Base-by-base conservation (phyloP, 352 stramenopile species). In the Blastocystis sp. region DNA sequence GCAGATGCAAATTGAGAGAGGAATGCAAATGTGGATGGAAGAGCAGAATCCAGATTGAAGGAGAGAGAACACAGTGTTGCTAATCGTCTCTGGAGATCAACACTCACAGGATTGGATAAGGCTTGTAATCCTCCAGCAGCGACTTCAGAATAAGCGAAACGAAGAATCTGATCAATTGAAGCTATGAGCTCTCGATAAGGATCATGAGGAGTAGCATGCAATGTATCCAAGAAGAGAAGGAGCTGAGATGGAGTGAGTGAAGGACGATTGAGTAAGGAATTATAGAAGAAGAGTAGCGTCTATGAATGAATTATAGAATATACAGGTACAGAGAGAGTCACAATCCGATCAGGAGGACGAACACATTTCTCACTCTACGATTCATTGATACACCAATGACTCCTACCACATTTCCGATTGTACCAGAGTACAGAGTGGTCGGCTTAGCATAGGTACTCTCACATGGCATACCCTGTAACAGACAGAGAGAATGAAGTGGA, bases 11-110 rank as follows among this genome's bases (percentile, higher is more conserved):
- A 80, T 27, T 42, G 39, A 7, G n/a, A 11, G 42, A 80, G n/a
- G 69, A 80, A 80, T 46, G 39, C n/a, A 19, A 63, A n/a, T 19
- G 69, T 80, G 9, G 69, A 80, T 5, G 69, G 69, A n/a, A 80
- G 5, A 5, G 43, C 69, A n/a, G 19, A n/a, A 1, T 57, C n/a
- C 6, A 46, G 21, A 52, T 29, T 63, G 69, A 80, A 80, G 5
- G 35, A 11, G 19, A 35, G 37, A 16, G 46, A 12, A 32, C 39
- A 59, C 11, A 80, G 16, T 19, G 7, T 63, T 6, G 52, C n/a
- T 11, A 80, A 52, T 1, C 43, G 69, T 52, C 65, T 9, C 35
- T 59, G 39, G 5, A 80, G 19, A 12, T 19, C 16, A 3, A 16
- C 16, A 37, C 7, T 14, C 3, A 80, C 69, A 11, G 21, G 46